These are phyloP conservation scores for Fusarium concolor DNA, from an alignment of 2,329 filamentous ascomycete genomes.

Conservation along the genomic window DNA sequence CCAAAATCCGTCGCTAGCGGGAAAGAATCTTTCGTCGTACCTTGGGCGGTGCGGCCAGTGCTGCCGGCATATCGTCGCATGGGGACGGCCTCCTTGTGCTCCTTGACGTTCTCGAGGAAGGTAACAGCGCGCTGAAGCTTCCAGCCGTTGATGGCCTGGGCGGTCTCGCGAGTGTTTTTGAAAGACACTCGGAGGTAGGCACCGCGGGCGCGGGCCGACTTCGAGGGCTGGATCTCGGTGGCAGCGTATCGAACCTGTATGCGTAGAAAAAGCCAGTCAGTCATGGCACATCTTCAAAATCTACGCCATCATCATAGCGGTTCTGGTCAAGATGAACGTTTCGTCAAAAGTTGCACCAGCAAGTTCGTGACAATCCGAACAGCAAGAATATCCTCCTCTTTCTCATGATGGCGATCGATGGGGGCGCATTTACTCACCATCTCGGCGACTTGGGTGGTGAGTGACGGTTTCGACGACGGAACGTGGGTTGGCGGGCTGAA, in stretches of 20 bases:
- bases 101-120: conserved; percentile 98
- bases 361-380: conserved; percentile 22
- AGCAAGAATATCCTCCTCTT: conserved; percentile 37
- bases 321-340: conserved; percentile 2
- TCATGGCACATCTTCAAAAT: conserved; percentile 22
- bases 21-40: conserved; percentile 69
- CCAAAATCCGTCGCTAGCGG: conserved; percentile 19
- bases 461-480: conserved; percentile 63
- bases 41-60: conserved; percentile 96
- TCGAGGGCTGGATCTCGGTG: conserved; percentile 85
- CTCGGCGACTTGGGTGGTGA: conserved; percentile 64
- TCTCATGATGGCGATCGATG: conserved; percentile 35
- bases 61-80: conserved; percentile 97
- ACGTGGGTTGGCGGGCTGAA: conserved; percentile 61
- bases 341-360: conserved; percentile 28
- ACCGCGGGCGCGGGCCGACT: conserved; percentile 97
- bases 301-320: conserved; percentile 10
- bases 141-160: conserved; percentile 99
- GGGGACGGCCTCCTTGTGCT: conserved; percentile 96
- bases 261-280: conserved; percentile 42
- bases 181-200: conserved; percentile 99
- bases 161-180: conserved; percentile 99
- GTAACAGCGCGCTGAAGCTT: conserved; percentile 93
- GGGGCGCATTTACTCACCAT: conserved; percentile 62
- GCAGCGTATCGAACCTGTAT: conserved; percentile 93